Percentiles rank a stretch among this genome's conserved stretches.
Evolutionary conservation across 2,329 filamentous ascomycete species (phyloP).

Genomic region (Colletotrichum sansevieriae): DNA sequence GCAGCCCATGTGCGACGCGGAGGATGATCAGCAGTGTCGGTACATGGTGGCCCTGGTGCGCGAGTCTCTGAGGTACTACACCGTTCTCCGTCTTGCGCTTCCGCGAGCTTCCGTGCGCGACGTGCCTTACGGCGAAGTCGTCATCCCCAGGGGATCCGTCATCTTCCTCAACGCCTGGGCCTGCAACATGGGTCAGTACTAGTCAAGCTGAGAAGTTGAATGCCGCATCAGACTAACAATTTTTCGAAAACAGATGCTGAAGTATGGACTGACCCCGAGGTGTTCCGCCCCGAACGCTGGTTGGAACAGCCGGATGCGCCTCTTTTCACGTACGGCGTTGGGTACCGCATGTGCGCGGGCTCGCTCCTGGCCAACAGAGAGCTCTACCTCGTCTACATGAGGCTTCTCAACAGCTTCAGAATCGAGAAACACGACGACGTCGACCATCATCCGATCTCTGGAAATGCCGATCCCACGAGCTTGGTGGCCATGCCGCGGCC

Average conservation of each 20-base stretch:
- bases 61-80: conserved; percentile 73
- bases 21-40: conserved; percentile 73
- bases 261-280: conserved; percentile 70
- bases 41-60: conserved; percentile 74
- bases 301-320: conserved; percentile 73
- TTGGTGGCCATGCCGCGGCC: conserved; percentile 71
- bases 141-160: conserved; percentile 73
- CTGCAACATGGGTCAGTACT: conserved; percentile 72
- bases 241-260: conserved; percentile 55
- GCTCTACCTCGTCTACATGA: conserved; percentile 73
- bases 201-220: not conserved
- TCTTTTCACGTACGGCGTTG: conserved; percentile 74
- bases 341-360: conserved; percentile 77
- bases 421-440: conserved; percentile 66
- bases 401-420: conserved; percentile 72
- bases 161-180: conserved; percentile 77
- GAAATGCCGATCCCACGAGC: conserved; percentile 72
- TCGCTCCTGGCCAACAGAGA: conserved; percentile 74
- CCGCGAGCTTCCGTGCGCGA: conserved; percentile 73
- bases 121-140: conserved; percentile 67
- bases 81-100: conserved; percentile 72
- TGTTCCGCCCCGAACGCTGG: conserved; percentile 65
- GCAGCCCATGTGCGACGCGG: conserved; percentile 69
- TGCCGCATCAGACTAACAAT: not conserved
- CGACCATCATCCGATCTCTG: conserved; percentile 70